Evolutionary conservation across 2,329 filamentous ascomycete species (phyloP), one percentile per base, ranked within the genome.

Genomic region (Ascochyta fabae): DNA sequence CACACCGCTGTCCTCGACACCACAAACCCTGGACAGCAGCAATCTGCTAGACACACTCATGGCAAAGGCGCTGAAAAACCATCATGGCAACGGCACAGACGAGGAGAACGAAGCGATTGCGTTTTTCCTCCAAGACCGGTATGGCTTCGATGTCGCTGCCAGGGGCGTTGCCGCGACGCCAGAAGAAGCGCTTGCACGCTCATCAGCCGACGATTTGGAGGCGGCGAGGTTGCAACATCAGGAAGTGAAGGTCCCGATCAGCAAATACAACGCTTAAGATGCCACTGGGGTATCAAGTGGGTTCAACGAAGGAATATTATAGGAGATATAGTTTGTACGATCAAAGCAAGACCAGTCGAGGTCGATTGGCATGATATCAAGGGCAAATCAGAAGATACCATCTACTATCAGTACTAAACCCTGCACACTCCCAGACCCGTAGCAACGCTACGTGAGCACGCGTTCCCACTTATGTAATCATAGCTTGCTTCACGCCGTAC

Each of bases 51-150:
- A 66, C 12, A 64, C 53, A 9, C 49, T 69, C 16, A 12, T 69
- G 13, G 61, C 60, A 16, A 65, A 65, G 24, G 66, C 67, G 29
- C 53, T 71, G 22, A 65, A 62, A 36, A 48, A 45, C 8, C 42
- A 61, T 16, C 59, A 68, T 31, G 62, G 59, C 4, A 62, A 59
- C 6, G 61, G 61, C 6, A 60, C 60, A 0, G 57, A 58, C 0
- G 58, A 66, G 27, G 62, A 70, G 43, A 61, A 66, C 31, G 16
- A 53, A 6, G 64, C 57, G 12, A 67, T 70, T 36, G 59, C 58
- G 10, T 48, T 35, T 2, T 69, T 54, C 29, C 51, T 70, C 16
- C 60, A 62, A 23, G 48, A 60, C 26, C 50, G 43, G 16, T 66
- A 65, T 45, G 27, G 48, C 6, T 65, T 63, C 35, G 61, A 66